These are phyloP conservation scores for Ceratocystis albifundus DNA, from an alignment of 2,329 filamentous ascomycete genomes.

Conservation along the genomic window DNA sequence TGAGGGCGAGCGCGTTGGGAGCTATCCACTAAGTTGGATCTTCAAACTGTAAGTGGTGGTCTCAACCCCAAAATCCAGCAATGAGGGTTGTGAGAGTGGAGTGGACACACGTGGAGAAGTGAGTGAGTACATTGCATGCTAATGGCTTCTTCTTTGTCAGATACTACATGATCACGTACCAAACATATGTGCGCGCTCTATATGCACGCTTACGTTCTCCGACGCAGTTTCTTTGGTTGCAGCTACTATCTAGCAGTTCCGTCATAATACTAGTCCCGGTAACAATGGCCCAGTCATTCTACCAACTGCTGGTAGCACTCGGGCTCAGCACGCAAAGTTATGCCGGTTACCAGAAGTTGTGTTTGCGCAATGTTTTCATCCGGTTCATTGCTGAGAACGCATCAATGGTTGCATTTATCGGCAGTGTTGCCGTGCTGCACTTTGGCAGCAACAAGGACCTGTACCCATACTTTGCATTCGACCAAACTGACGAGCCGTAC, in stretches of 20 bases:
- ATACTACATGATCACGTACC: slow-evolving; percentile 58
- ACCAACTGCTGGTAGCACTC: slow-evolving; percentile 43
- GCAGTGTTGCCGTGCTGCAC: slow-evolving; percentile 53
- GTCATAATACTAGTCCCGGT: slow-evolving; percentile 53
- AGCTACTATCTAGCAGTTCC: slow-evolving; percentile 50
- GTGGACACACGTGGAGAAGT: no score
- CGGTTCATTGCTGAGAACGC: slow-evolving; percentile 56
- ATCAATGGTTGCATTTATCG: slow-evolving; percentile 56
- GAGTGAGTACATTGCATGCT: background rate
- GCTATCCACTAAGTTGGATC: slow-evolving; percentile 58
- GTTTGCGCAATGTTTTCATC: slow-evolving; percentile 55
- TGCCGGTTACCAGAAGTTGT: slow-evolving; percentile 53
- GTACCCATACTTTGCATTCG: slow-evolving; percentile 60
- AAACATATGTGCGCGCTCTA: slow-evolving; percentile 57
- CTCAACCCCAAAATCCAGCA: background rate
- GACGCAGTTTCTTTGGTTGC: slow-evolving; percentile 52
- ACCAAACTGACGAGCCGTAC: slow-evolving; percentile 41
- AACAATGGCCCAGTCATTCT: slow-evolving; percentile 49
- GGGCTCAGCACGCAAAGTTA: slow-evolving; percentile 50
- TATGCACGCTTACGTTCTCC: slow-evolving; percentile 57
- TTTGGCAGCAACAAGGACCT: slow-evolving; percentile 56
- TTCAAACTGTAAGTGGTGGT: slow-evolving; percentile 49
- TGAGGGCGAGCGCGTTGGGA: slow-evolving; percentile 55
- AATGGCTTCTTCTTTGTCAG: slow-evolving; percentile 30
- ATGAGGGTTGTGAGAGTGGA: background rate